Conservation (phyloP, 106 monocot genomes). For the Acorus calamus region DNA sequence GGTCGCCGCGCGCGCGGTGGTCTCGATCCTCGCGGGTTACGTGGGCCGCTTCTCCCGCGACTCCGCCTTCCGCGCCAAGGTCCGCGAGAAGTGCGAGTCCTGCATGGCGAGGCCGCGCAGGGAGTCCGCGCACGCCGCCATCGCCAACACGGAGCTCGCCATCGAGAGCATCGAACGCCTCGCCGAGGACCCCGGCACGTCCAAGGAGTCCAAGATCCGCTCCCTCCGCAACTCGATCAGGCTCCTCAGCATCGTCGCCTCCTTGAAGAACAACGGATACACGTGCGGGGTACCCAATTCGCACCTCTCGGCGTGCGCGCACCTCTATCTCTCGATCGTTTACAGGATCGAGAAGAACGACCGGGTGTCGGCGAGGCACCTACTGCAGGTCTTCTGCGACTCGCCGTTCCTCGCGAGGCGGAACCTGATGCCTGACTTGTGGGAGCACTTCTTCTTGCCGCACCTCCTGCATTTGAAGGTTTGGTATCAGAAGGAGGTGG, state of each 20-base stretch:
- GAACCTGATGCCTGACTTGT: slow-evolving; percentile 54
- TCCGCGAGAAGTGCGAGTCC: slow-evolving; percentile 34
- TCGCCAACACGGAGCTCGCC: slow-evolving; percentile 51
- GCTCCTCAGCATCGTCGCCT: slow-evolving; percentile 50
- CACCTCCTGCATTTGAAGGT: slow-evolving; percentile 68
- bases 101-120: slow-evolving; percentile 15
- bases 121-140: slow-evolving; percentile 25
- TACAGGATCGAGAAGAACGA: slow-evolving; percentile 44
- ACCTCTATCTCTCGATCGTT: slow-evolving; percentile 40
- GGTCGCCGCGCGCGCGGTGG: slow-evolving; percentile 14
- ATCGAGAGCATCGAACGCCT: slow-evolving; percentile 50
- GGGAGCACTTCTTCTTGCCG: slow-evolving; percentile 73
- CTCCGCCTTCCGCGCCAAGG: slow-evolving; percentile 19
- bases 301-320: slow-evolving; percentile 46
- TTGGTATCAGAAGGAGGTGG: slow-evolving; percentile 49
- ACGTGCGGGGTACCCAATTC: slow-evolving; percentile 49
- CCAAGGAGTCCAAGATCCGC: slow-evolving; percentile 36
- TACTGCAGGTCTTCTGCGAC: slow-evolving; percentile 54
- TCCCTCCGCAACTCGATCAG: slow-evolving; percentile 63
- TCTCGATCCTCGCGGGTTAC: slow-evolving; percentile 45
- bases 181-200: slow-evolving; percentile 12
- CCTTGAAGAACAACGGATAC: slow-evolving; percentile 27
- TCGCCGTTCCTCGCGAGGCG: slow-evolving; percentile 49
- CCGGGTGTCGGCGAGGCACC: slow-evolving; percentile 34
- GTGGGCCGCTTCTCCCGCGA: slow-evolving; percentile 35